phyloP scores from a whole-genome alignment of 305 asterid species.

The Solanum hybrid region DNA sequence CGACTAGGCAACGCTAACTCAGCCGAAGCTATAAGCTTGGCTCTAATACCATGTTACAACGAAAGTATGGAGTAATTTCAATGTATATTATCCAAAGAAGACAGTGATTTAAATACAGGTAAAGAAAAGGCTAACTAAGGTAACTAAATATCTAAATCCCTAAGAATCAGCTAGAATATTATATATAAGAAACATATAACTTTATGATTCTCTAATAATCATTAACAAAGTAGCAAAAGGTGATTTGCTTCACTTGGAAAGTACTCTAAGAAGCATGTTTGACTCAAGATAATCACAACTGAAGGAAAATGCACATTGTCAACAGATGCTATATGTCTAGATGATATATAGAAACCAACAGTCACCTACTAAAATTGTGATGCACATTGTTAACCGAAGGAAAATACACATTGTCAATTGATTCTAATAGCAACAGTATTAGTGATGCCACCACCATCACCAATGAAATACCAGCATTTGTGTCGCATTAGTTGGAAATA shows the following conservation, averaged over 20 bases:
- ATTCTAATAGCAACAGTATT: conserved; percentile 26
- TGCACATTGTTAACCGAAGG: no score
- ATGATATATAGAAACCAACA: background rate
- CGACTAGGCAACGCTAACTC: background rate
- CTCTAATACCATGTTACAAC: background rate
- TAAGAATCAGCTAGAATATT: no score
- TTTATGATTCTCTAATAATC: no score
- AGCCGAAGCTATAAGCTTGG: background rate
- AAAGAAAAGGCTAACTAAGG: no score
- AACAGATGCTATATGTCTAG: background rate
- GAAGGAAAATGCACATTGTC: background rate
- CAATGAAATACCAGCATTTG: conserved; percentile 24
- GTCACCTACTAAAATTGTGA: background rate
- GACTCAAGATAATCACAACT: background rate
- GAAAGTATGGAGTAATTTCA: background rate
- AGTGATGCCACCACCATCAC: conserved; percentile 53
- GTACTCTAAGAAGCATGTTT: background rate
- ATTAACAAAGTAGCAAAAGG: background rate
- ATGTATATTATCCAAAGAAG: no score
- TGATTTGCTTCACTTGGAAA: background rate
- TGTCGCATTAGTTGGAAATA: background rate
- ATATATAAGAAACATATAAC: no score
- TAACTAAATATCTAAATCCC: no score
- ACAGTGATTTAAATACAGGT: no score
- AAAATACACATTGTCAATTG: background rate